Base-by-base conservation (phyloP, 2,329 filamentous ascomycete genomes). In the Stromatinia cepivora region DNA sequence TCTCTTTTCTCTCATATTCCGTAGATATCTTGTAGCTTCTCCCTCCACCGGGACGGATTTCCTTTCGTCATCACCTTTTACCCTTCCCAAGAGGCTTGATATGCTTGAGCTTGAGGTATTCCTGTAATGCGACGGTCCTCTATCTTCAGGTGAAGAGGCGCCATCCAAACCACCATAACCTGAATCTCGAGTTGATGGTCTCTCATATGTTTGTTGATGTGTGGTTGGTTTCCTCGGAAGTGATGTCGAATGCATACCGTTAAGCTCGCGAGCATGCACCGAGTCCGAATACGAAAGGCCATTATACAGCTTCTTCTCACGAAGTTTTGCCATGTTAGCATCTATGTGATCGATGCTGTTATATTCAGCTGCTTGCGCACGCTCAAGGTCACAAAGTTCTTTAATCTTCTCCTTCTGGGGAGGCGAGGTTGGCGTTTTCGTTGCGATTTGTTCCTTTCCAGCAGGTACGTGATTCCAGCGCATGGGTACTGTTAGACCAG, bases 401-500 rank as follows among this genome's bases (percentile, higher is more conserved):
- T 64, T 64, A 20, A 64, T 64, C 48, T 36, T 46, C 48, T 64
- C 36, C 2, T n/a, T 52, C 17, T 28, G 25, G 15, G 22, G 31
- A 25, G 46, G 20, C n/a, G 46, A 22, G 34, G 17, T 34, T 52
- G 46, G 6, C 39, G 17, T 17, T 52, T 42, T 10, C n/a, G 25
- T 8, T 9, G 4, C 1, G 20, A 39, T 25, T 2, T 63, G 46
- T 54, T 64, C 57, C 22, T 54, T 42, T 22, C 57, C 56, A 52
- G 34, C 56, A 20, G 48, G 31, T 52, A 64, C 59, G 22, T 63
- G 50, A 36, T 54, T 52, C 66, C 66, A 69, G 34, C 70, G 63
- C 20, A 75, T 69, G 25, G 75, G 73, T 6, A 71, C 69, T 15
- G 71, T 70, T 10, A 70, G 66, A 2, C 71, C 70, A 1, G 70